Percentiles rank a stretch among this genome's conserved stretches.
phyloP scores from a whole-genome alignment of 148 eudicot genomes.

The Linanthus parryae region DNA sequence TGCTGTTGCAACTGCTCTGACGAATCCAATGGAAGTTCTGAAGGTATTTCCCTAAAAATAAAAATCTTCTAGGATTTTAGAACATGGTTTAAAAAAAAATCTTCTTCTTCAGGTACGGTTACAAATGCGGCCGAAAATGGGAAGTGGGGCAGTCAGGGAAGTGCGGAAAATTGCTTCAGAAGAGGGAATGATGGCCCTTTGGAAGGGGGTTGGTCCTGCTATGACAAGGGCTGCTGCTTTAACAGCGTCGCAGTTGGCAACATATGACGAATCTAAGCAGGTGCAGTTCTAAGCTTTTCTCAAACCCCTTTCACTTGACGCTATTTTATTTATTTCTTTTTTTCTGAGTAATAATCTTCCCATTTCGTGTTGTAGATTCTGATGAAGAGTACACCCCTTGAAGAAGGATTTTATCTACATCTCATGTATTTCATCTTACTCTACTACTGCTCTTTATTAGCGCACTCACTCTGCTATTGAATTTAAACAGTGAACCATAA shows the following conservation, averaged over 20 bases:
- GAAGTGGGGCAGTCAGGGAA: slow-evolving; percentile 50
- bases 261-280: slow-evolving; percentile 94
- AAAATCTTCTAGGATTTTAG: too few relatives aligned
- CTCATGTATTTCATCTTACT: slow-evolving; percentile 42
- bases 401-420: slow-evolving; percentile 85
- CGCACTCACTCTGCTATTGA: too few relatives aligned
- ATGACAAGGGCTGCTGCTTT: slow-evolving; percentile 86
- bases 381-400: slow-evolving; percentile 56
- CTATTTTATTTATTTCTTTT: not conserved
- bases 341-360: not conserved
- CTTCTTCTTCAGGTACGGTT: slow-evolving; percentile 52
- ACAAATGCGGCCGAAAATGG: slow-evolving; percentile 58
- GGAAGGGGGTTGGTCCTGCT: slow-evolving; percentile 97
- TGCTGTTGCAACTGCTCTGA: slow-evolving; percentile 80
- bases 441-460: not conserved
- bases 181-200: slow-evolving; percentile 84
- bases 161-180: slow-evolving; percentile 50
- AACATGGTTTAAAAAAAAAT: not conserved
- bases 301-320: not conserved
- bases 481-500: too few relatives aligned
- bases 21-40: slow-evolving; percentile 85
- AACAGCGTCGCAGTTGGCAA: slow-evolving; percentile 88
- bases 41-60: slow-evolving; percentile 76
- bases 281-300: slow-evolving; percentile 34
- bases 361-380: slow-evolving; percentile 39